Base-by-base conservation (phyloP, 1,139 yeast species). In the Candida frijolesensis region DNA sequence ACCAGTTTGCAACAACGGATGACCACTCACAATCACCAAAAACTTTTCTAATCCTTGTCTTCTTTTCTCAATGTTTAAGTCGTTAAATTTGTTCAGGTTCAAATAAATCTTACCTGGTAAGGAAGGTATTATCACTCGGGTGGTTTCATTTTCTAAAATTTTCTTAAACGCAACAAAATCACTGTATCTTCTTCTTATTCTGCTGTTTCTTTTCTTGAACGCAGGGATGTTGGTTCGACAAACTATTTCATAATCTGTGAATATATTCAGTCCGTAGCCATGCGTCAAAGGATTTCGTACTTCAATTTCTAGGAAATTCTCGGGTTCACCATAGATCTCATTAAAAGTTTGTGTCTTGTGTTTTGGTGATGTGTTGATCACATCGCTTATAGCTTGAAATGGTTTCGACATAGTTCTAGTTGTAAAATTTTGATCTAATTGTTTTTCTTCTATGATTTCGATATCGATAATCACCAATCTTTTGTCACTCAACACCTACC, bases 251-350 rank as follows among this genome's bases (percentile, higher is more conserved):
- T 94, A 94, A 68, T 94, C 98, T 11, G 98, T 94, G 67, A 78
- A 94, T 78, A 85, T 80, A 43, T 83, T 81, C 43, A 83, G 69
- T 2, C 89, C 89, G 52, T 65, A 68, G 42, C 89, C 89, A 61
- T 88, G 96, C 0, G 97, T 91, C 56, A 83, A 82, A 7, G 96
- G 96, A 64, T 85, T 85, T 46, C 80, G 72, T 50, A 86, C 96
- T 67, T 92, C 98, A 39, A 95, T 85, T 68, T 94, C 99, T 44
- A 94, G 77, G 62, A 91, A 90, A 69, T 91, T 90, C 67, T 94
- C 99, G 0, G 98, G 98, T 59, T 89, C 96, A 0, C 96, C 96
- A 62, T 94, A 94, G 44, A 89, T 80, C 61, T 90, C 96, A 57
- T 83, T 89, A 66, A 85, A 85, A 9, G 90, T 79, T 65, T 88